Conservation (phyloP, 495 filamentous ascomycete genomes). For the Aspergillus carlsbadensis region DNA sequence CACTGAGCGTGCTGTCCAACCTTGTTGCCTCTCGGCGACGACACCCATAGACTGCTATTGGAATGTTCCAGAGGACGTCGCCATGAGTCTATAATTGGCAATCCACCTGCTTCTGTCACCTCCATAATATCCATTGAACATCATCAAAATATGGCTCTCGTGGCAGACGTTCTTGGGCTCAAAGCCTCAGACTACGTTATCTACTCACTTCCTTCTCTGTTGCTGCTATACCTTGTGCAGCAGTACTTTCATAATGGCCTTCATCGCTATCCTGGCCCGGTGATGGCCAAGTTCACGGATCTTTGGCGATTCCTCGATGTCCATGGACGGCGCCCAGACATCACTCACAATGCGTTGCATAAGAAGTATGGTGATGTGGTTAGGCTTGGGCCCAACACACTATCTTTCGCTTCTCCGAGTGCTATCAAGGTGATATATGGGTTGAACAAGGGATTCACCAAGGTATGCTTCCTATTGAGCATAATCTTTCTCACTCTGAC, state of each 20-base stretch:
- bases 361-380: conserved; percentile 70
- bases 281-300: conserved; percentile 65
- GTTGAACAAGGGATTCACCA: conserved; percentile 77
- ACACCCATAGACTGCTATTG: background rate
- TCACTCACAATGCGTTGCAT: conserved; percentile 66
- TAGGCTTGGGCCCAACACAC: conserved; percentile 63
- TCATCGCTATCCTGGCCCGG: conserved; percentile 53
- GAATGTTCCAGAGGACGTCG: background rate
- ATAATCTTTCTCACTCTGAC: background rate
- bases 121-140: background rate
- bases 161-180: background rate
- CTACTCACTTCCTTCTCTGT: conserved; percentile 1
- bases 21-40: background rate
- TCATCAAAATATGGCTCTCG: conserved; percentile 7
- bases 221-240: background rate
- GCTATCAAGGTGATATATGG: conserved; percentile 76
- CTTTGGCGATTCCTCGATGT: conserved; percentile 71
- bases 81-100: background rate
- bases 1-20: background rate
- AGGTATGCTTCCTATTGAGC: conserved; percentile 46
- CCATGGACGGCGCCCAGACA: conserved; percentile 58
- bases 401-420: conserved; percentile 63
- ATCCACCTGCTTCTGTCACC: background rate
- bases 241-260: conserved; percentile 9
- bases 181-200: background rate